Evolutionary conservation across 768 basidiomycete genomes (phyloP), one percentile per base, ranked within the genome.

Genomic region (Calocybe cyanea): DNA sequence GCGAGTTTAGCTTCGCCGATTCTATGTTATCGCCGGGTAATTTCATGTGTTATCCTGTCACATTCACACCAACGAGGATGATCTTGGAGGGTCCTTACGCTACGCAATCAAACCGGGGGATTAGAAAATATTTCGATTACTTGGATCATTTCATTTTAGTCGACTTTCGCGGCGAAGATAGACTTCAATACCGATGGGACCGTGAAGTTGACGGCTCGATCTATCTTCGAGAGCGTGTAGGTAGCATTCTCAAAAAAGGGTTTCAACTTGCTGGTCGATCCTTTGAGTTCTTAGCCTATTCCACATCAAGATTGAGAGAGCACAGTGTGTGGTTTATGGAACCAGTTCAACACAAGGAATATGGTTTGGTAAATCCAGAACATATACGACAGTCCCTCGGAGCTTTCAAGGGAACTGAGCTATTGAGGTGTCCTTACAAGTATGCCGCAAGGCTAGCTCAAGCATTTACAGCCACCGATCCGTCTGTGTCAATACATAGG

Each of bases 281-380:
- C 6, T 92, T 89, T 49, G 78, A 92, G 48, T 92, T 92, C 57
- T 68, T 93, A 24, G 91, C 83, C 0, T 92, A 92, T 56, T 92
- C 90, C 0, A 75, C 67, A 34, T 91, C 90, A 1, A 80, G 89
- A 3, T 65, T 93, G 14, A 78, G 83, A 19, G 78, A 85, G 47
- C 90, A 92, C 56, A 76, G 85, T 0, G 89, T 92, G 4, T 92
- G 90, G 89, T 91, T 86, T 52, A 66, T 92, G 57, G 70, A 68
- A 36, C 78, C 83, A 0, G 90, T 92, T 63, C 13, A 65, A 10
- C 69, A 78, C 49, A 61, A 65, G 3, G 58, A 59, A 7, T 67
- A 66, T 24, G 75, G 73, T 0, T 41, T 40, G 30, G 69, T 92
- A 20, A 73, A 73, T 7, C 77, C 85, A 1, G 67, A 75, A 32